Conservation (phyloP, 2,329 filamentous ascomycete genomes). For the Botrytis sinoallii region DNA sequence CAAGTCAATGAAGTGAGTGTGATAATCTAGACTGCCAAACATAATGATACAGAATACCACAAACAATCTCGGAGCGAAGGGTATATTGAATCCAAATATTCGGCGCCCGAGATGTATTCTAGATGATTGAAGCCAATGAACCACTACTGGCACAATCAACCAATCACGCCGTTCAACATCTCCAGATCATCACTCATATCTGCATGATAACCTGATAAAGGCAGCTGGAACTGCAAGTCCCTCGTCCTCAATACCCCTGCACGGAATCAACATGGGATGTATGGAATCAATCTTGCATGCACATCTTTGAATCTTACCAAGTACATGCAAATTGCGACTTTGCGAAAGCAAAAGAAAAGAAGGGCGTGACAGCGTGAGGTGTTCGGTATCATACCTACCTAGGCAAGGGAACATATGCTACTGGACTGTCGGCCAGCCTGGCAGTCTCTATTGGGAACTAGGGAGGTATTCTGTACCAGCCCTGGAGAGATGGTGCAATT, state of each 20-base stretch:
- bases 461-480: neutral
- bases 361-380: neutral
- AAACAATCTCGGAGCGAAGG: neutral
- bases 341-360: neutral
- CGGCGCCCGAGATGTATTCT: neutral
- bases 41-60: neutral
- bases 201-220: neutral
- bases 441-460: neutral
- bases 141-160: neutral
- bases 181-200: neutral
- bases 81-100: neutral
- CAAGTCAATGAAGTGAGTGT: neutral
- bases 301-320: neutral
- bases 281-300: neutral
- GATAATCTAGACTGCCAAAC: neutral
- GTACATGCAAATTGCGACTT: neutral
- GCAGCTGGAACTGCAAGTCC: neutral
- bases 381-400: neutral
- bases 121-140: neutral
- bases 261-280: neutral
- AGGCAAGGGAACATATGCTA: neutral
- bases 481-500: conserved; percentile 8
- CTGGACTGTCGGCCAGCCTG: neutral
- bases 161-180: neutral
- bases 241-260: neutral